These are phyloP conservation scores for Boletus fagicola DNA, from an alignment of 768 basidiomycete genomes.

Conservation along the genomic window DNA sequence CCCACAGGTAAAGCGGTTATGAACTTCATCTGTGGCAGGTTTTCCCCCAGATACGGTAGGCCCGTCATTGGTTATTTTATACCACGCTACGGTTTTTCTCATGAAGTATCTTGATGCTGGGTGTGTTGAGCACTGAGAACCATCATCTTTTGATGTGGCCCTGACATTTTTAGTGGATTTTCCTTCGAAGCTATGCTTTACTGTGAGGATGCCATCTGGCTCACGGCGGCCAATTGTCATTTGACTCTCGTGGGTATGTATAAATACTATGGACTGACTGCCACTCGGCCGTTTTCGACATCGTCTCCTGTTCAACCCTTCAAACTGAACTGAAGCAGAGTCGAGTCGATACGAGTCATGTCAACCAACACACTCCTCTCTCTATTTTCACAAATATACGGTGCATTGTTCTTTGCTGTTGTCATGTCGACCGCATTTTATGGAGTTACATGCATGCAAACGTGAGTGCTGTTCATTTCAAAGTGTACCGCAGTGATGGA, in stretches of 20 bases:
- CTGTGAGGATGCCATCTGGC: no score
- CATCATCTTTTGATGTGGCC: no score
- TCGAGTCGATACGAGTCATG: neutral
- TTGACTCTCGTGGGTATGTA: neutral
- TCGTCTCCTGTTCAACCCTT: neutral
- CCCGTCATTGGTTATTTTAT: no score
- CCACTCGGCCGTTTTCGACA: neutral
- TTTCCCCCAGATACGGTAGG: no score
- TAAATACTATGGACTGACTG: neutral
- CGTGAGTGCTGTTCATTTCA: neutral
- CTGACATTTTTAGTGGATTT: no score
- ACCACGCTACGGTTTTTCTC: no score
- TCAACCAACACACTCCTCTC: neutral
- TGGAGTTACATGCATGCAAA: slow-evolving; percentile 11
- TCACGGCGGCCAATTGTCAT: no score
- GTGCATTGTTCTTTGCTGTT: slow-evolving; percentile 3
- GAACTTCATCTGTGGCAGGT: no score
- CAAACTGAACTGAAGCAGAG: neutral
- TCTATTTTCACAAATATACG: neutral
- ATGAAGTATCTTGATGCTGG: no score
- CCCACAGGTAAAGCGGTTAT: no score
- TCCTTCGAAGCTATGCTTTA: no score
- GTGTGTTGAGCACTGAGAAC: no score
- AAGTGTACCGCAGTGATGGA: neutral
- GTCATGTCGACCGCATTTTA: slow-evolving; percentile 5